Base-by-base conservation (phyloP, 495 filamentous ascomycete genomes). In the Penicillium daleae region DNA sequence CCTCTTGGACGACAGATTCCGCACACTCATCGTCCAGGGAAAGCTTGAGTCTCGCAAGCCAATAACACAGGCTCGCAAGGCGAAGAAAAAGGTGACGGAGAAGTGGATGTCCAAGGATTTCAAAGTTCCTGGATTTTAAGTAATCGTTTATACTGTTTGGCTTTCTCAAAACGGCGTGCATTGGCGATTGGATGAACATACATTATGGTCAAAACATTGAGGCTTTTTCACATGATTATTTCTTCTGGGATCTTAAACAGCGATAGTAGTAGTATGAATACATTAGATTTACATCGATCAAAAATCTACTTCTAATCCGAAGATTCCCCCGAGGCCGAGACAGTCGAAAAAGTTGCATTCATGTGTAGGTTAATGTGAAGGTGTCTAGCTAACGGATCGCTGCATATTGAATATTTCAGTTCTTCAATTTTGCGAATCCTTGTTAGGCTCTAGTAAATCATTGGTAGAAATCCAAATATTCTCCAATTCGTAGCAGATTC, bases 61-160 rank as follows among this genome's bases (percentile, higher is more conserved):
- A 10, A 83, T 95, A 57, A 82, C 86, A 40, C 92, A 93, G 78
- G 81, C 80, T 62, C 94, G 90, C 82, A 91, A 93, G 78, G 81
- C 85, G 61, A 91, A 87, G 83, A 87, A 78, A 68, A 89, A 87
- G 73, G 71, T 87, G 26, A 97, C 92, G 17, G 96, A 97, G 85
- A 98, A 97, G 78, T 99, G 95, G 95, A 83, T 88, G 56, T 91
- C 94, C 73, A 98, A 98, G 80, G 95, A 99, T 75, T 98, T 97
- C 79, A 85, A 85, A 74, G 74, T 87, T 8, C 79, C 79, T 61
- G 79, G 79, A 3, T 35, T 74, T 46, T 52, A 75, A 72, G 58
- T 68, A 63, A 61, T 62, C 66, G 60, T 51, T 56, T 63, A 33
- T 40, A 63, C 56, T 70, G 59, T 35, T 64, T 71, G 59, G 65